A percentile compares a stretch with the other conserved stretches of the same genome.
Evolutionary conservation across 2,329 filamentous ascomycete genomes (phyloP).

Genomic region (Alternaria postmessia): DNA sequence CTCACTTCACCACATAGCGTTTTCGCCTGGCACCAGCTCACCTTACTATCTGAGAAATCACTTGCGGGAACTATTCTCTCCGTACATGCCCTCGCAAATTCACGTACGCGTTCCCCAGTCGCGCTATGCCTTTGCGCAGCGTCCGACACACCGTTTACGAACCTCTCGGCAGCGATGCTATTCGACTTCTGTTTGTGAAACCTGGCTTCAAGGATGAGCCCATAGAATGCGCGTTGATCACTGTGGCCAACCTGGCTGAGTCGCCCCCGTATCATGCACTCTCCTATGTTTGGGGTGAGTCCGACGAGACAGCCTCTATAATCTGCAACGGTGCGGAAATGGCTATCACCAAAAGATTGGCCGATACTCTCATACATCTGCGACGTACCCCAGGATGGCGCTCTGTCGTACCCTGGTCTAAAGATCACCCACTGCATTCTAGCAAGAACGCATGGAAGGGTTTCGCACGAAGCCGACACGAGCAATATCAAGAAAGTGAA

Average conservation of each 20-base stretch:
- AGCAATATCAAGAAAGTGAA: background rate
- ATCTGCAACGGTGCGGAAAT: background rate
- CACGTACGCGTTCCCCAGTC: too few relatives aligned
- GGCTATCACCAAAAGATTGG: background rate
- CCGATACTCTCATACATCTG: background rate
- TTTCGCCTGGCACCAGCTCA: too few relatives aligned
- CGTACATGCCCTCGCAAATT: too few relatives aligned
- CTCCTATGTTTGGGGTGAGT: background rate
- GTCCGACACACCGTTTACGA: too few relatives aligned
- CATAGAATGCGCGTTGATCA: too few relatives aligned
- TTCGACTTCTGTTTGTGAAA: too few relatives aligned
- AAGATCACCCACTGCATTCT: conserved; percentile 2
- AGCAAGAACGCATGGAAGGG: conserved; percentile 4
- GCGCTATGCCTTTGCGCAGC: too few relatives aligned
- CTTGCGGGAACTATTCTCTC: accelerated
- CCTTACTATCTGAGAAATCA: accelerated
- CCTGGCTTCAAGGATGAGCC: background rate
- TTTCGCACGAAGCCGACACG: conserved; percentile 5
- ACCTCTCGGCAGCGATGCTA: too few relatives aligned
- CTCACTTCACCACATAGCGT: too few relatives aligned
- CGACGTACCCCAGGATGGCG: background rate
- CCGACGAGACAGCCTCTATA: too few relatives aligned
- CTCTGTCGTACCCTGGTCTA: background rate
- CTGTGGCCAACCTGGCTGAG: too few relatives aligned
- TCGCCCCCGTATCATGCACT: background rate